Conservation (phyloP, 805 yeast genomes). For the Monosporozyma solicola region DNA sequence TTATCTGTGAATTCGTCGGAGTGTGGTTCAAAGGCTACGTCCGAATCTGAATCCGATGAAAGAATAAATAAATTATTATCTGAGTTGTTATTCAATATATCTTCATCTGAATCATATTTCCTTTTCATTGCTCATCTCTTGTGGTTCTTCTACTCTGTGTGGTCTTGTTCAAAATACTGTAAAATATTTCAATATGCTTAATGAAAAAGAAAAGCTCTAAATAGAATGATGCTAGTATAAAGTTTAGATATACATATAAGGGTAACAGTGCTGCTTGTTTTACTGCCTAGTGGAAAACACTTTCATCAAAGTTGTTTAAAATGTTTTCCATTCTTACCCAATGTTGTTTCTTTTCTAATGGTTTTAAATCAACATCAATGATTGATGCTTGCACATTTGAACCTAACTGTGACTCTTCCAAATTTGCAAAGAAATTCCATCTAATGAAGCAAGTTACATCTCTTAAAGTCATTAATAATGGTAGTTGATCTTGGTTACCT, state of each 20-base stretch:
- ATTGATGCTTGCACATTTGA: constrained; percentile 18
- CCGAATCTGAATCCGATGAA: not conserved
- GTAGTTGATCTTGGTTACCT: constrained; percentile 10
- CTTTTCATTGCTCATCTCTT: not conserved
- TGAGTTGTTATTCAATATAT: not conserved
- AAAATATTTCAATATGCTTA: not conserved
- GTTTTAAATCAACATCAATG: constrained; percentile 49
- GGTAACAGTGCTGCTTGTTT: not conserved
- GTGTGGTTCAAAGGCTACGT: not conserved
- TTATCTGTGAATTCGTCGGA: not conserved
- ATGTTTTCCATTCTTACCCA: constrained; percentile 34
- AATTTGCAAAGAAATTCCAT: constrained; percentile 9
- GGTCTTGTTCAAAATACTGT: not conserved
- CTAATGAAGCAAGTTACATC: constrained; percentile 32
- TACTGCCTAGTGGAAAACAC: constrained; percentile 1
- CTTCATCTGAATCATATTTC: not conserved
- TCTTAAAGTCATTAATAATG: constrained; percentile 31
- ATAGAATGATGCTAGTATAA: not conserved
- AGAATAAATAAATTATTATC: not conserved
- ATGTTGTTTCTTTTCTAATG: constrained; percentile 36
- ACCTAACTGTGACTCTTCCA: not conserved
- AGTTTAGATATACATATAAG: not conserved
- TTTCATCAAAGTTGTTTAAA: not conserved
- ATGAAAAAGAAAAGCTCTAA: not conserved
- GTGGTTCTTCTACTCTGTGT: not conserved